phyloP scores from a whole-genome alignment of 768 basidiomycete species.

The Serendipita sp. region DNA sequence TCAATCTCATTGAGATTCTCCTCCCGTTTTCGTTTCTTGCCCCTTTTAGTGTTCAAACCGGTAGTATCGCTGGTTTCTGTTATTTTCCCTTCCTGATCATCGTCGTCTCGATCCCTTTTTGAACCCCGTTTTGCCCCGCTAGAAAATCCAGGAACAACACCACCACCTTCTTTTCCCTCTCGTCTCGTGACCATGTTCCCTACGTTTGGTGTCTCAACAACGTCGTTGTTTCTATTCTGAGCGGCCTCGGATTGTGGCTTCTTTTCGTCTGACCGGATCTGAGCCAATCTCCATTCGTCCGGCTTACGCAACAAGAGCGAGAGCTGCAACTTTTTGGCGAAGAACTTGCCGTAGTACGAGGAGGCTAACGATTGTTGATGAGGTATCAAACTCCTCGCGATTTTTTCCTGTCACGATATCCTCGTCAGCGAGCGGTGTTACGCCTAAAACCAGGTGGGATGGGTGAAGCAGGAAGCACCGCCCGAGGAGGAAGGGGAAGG shows the following conservation, averaged over 20 bases:
- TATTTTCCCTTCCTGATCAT: neutral
- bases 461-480: constrained; percentile 7
- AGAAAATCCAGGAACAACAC: constrained; percentile 13
- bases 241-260: neutral
- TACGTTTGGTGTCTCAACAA: neutral
- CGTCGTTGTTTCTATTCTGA: neutral
- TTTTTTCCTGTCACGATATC: constrained; percentile 54
- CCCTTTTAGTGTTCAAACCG: constrained; percentile 12
- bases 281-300: constrained; percentile 59
- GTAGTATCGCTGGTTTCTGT: too few relatives aligned
- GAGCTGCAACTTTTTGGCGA: constrained; percentile 62
- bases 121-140: constrained; percentile 2
- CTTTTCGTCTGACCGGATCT: constrained; percentile 32
- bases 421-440: neutral
- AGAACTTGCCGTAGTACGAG: constrained; percentile 79
- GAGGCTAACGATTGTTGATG: constrained; percentile 57
- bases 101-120: neutral
- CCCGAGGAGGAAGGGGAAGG: neutral
- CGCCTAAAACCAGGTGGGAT: neutral
- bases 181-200: constrained; percentile 6
- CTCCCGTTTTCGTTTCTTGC: constrained; percentile 28
- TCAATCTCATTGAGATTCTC: constrained; percentile 63
- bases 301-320: constrained; percentile 63
- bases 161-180: neutral
- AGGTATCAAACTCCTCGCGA: constrained; percentile 62